Base-by-base conservation (phyloP, 2,329 filamentous ascomycete species). In the Drechslerella dactyloides region DNA sequence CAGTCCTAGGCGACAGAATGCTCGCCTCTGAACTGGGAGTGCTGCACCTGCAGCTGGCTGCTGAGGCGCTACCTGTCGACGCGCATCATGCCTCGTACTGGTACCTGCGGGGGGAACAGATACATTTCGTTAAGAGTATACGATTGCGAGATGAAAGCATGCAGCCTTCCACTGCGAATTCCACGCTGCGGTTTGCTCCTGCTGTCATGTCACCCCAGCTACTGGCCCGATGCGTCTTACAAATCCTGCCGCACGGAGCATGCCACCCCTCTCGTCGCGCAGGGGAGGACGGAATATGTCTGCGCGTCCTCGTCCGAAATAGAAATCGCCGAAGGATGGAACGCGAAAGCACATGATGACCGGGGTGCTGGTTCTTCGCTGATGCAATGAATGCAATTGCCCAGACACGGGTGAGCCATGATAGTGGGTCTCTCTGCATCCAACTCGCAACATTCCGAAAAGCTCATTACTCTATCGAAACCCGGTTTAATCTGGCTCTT, bases 301-400 rank as follows among this genome's bases (percentile, higher is more conserved):
- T 59, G 68, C 56, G 35, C 55, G 33, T 19, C 53, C 59, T 54
- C 57, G 66, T 62, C 27, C 27, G 27, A 33, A 33, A 4, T 8
- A 33, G 21, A 8, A 15, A 56, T 37, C 24, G 15, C 33, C 21
- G 23, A 44, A 5, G 50, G 3, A 61, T 5, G 15, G 55, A 61
- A 61, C 60, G 55, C 68, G 68, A 65, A 65, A 55, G 68, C 68
- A 72, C 68, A 64, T 65, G 68, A 72, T 65, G 60, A 60, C 59
- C 55, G 52, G 37, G 52, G 19, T 61, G n/a, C 24, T 56, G 37
- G 27, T 53, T 17, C n/a, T 23, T 13, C 15, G 19, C 33, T 19
- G 27, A 46, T 48, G 7, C 1, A 33, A 4, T 33, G 30, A 7
- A 37, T 13, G 56, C 3, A 46, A 48, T 55, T 56, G 42, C 24